Evolutionary conservation across 1,139 yeast species (phyloP), one percentile per base, ranked within the genome.

Genomic region (Zygoascus meyerae): DNA sequence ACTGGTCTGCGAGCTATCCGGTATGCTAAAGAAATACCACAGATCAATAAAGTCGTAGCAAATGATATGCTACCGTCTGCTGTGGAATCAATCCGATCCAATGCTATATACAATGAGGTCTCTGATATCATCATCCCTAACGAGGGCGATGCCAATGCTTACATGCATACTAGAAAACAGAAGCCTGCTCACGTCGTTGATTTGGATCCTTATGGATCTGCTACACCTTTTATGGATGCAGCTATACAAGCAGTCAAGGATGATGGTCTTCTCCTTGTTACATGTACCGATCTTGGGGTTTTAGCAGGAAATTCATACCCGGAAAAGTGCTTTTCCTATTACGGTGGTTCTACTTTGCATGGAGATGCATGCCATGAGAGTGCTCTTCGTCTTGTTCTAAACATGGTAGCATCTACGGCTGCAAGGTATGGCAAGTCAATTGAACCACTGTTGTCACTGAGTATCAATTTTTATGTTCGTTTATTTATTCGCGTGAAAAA

Each of bases 131-230:
- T 92, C 21, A 65, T 62, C 36, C 74, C 94, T 9, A 82, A 86
- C 58, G 76, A 77, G 57, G 96, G 92, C 17, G 97, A 92, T 68
- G 98, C 98, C 21, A 86, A 84, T 54, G 79, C 79, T 42, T 79
- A 75, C 61, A 87, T 92, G 96, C 75, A 81, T 46, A 64, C 68
- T 18, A 69, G 71, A 44, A 71, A 74, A 46, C 62, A 74, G 1
- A 69, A 68, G 17, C 66, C 60, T 42, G 60, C 56, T 12, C 95
- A 92, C 61, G 86, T 86, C 9, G 79, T 94, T 48, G 99, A 92
- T 66, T 74, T 92, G 48, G 99, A 92, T 62, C 99, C 99, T 0
- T 92, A 92, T 62, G 99, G 99, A 16, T 84, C 97, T 0, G 98
- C 97, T 0, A 79, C 96, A 1, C 97, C 97, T 5, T 92, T 92